Evolutionary conservation across 2,329 filamentous ascomycete genomes (phyloP).

Genomic region (Epichloe coenophiala): DNA sequence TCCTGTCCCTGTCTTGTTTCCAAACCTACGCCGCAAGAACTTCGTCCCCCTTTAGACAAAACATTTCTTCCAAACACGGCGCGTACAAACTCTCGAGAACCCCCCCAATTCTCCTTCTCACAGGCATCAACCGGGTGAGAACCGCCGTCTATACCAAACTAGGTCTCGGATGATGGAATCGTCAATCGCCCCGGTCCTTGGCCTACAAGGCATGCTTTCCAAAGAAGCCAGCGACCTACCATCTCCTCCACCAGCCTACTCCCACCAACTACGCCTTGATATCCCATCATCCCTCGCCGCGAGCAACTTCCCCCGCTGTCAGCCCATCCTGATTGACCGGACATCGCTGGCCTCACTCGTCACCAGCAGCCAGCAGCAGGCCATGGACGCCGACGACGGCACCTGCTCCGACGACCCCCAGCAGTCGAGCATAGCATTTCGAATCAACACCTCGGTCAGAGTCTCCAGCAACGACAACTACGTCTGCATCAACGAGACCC

Average conservation of each 20-base stretch:
- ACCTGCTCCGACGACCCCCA: not conserved
- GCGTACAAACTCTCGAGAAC: too few relatives aligned
- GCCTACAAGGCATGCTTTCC: slow-evolving; percentile 1
- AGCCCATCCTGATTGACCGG: not conserved
- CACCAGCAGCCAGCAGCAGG: not conserved
- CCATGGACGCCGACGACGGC: not conserved
- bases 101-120: too few relatives aligned
- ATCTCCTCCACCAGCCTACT: slow-evolving; percentile 19
- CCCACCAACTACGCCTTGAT: slow-evolving; percentile 10
- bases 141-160: too few relatives aligned
- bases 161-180: slow-evolving; percentile 2
- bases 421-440: slow-evolving; percentile 28
- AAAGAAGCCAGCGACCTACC: slow-evolving; percentile 6
- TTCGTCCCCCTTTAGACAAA: too few relatives aligned
- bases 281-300: not conserved
- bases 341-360: not conserved
- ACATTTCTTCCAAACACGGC: too few relatives aligned
- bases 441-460: slow-evolving; percentile 33
- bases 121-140: too few relatives aligned
- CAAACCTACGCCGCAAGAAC: too few relatives aligned
- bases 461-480: slow-evolving; percentile 36
- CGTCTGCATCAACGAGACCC: slow-evolving; percentile 27
- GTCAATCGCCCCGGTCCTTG: not conserved
- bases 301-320: not conserved
- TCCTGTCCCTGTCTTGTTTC: too few relatives aligned